Evolutionary conservation across 495 filamentous ascomycete genomes (phyloP).

Genomic region (Parathielavia appendiculata): DNA sequence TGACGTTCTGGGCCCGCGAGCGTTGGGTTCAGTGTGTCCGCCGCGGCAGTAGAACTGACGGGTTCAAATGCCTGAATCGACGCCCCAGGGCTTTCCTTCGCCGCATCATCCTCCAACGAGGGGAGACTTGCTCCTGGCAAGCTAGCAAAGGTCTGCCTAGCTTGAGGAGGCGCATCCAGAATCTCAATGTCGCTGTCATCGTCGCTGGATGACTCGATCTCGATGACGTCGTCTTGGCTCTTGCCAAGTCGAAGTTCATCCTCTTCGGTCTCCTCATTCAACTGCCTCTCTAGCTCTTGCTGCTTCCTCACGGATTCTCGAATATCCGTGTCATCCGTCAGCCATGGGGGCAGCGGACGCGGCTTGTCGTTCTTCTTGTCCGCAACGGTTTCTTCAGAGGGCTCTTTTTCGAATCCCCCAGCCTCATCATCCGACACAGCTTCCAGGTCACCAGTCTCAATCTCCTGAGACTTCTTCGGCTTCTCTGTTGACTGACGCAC

Average conservation of each 20-base stretch:
- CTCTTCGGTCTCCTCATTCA: slow-evolving; percentile 48
- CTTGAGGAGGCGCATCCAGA: slow-evolving; percentile 41
- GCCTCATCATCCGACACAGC: slow-evolving; percentile 48
- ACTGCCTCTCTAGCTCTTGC: slow-evolving; percentile 39
- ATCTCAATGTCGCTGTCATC: slow-evolving; percentile 54
- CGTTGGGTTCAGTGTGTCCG: not conserved
- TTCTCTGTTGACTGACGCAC: slow-evolving; percentile 23
- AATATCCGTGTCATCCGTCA: slow-evolving; percentile 54
- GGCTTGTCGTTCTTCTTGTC: slow-evolving; percentile 46
- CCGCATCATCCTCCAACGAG: slow-evolving; percentile 13
- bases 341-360: slow-evolving; percentile 80
- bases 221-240: slow-evolving; percentile 33
- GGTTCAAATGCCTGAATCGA: not conserved
- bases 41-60: not conserved
- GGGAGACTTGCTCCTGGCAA: slow-evolving; percentile 19
- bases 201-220: slow-evolving; percentile 44
- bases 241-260: slow-evolving; percentile 36
- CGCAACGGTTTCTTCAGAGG: not conserved
- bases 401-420: slow-evolving; percentile 57
- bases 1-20: not conserved
- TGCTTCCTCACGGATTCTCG: slow-evolving; percentile 47
- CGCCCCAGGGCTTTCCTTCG: not conserved
- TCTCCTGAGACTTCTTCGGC: slow-evolving; percentile 13
- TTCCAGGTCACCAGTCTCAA: slow-evolving; percentile 26
- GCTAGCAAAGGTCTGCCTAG: slow-evolving; percentile 7